Evolutionary conservation across 2,329 filamentous ascomycete genomes (phyloP), one percentile per base, ranked within the genome.

Genomic region (Ascochyta pisi): DNA sequence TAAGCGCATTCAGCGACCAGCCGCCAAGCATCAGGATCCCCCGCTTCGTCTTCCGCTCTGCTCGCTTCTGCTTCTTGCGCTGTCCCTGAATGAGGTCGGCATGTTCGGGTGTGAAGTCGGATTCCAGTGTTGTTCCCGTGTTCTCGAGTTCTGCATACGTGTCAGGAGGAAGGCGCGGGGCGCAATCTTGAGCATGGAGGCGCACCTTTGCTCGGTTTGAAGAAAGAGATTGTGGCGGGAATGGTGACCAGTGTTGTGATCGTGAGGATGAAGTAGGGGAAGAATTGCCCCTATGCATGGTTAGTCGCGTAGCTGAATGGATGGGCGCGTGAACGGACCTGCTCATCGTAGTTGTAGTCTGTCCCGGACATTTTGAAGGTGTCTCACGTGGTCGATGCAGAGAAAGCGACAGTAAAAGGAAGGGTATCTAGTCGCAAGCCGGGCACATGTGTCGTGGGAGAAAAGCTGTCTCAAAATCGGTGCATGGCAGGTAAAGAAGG

Each of bases 301-400:
- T 73, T 64, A 69, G 65, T 39, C 12, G 27, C 35, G 16, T 33
- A 2, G 43, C 15, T 46, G 13, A 38, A 16, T 8, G 16, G 31
- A 50, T 43, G 51, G 34, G 51, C 33, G 49, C 43, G 19, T 35
- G 42, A 50, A 55, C 77, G 62, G 75, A 89, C 89, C 86, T 95
- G 87, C 75, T 96, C 91, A 85, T 99, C 95, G 82, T 99, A 99
- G 71, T 91, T 96, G 84, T 99, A 99, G 79, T 98, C 94, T 72
- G 90, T 91, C 29, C 72, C 70, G 46, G 73, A 75, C 53, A 75
- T 43, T 63, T 66, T 71, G 61, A 52, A 48, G 60, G 49, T 37
- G 61, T 49, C 66, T 66, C 62, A 59, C 57, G 57, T 57, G 61
- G 44, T 29, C 24, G 19, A 29, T 58, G 47, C 38, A 59, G 54